Evolutionary conservation across 192 early-diverging fungal species (phyloP), one percentile per base, ranked within the genome.

Genomic region (Polychytrium aggregatum): DNA sequence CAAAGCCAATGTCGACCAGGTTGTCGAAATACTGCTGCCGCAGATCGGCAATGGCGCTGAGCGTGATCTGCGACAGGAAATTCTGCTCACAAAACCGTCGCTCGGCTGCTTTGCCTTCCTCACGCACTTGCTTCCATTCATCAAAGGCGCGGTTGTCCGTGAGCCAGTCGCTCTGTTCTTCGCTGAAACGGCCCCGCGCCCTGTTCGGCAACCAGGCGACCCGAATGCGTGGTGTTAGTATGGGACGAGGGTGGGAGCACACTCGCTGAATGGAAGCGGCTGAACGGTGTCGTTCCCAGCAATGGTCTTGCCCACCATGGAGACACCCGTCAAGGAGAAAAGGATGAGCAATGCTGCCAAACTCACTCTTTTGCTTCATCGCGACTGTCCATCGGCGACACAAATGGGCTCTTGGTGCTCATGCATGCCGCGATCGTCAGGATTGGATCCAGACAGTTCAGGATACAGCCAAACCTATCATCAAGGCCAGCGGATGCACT

Each of bases 101-200:
- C 28, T 66, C 56, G 16, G 31, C 33, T 7, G 37, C 59, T 26
- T 59, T 65, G 6, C 58, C 52, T 16, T 68, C 46, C 18, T 47
- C 44, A 11, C 49, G n/a, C 16, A 52, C 49, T 28, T 46, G 39
- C 9, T 60, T 18, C 66, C 74, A 69, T 7, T 50, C 63, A 21
- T 82, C 59, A 45, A 55, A 81, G 9, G 79, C 76, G 0, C 53
- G 39, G 41, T 67, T 36, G 36, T 82, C 82, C 0, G 81, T 82
- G 9, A 87, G 56, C 73, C 76, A 82, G 54, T 87, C 85, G 56
- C 81, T 81, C 11, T 64, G 65, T 3, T 62, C 70, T 30, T 34
- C 52, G 3, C 60, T 29, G 29, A 71, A 79, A 20, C 44, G 39
- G 38, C 56, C 52, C 30, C 74, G 50, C 22, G 68, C 76, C 20